Evolutionary conservation across 768 basidiomycete genomes (phyloP).

Genomic region (Neoboletus magnificus): DNA sequence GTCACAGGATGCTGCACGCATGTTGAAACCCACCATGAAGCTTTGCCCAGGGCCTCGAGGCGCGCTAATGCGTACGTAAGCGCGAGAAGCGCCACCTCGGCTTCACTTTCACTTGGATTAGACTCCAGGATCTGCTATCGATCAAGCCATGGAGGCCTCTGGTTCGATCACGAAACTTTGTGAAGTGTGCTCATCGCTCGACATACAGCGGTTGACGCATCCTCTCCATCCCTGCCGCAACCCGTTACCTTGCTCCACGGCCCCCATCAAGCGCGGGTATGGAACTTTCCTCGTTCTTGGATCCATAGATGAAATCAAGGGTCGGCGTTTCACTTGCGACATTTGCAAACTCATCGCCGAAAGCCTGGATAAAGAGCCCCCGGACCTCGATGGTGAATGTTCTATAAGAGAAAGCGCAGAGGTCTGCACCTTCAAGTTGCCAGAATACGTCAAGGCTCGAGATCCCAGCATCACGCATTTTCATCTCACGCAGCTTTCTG

Average conservation of each 20-base stretch:
- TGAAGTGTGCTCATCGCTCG: slow-evolving; percentile 2
- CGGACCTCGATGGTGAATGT: slow-evolving; percentile 8
- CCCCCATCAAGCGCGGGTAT: neutral
- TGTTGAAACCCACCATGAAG: neutral
- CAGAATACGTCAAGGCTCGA: neutral
- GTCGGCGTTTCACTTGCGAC: slow-evolving; percentile 8
- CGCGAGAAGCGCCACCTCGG: no score
- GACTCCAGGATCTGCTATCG: neutral
- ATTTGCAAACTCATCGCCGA: slow-evolving; percentile 15
- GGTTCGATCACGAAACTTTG: slow-evolving; percentile 2
- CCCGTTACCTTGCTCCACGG: neutral
- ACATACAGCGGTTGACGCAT: neutral
- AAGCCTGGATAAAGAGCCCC: slow-evolving; percentile 7
- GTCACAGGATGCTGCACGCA: neutral
- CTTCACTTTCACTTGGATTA: no score
- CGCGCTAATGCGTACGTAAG: neutral
- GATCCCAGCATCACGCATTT: slow-evolving; percentile 11
- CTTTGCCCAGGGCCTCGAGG: no score
- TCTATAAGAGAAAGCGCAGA: neutral
- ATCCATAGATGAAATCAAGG: slow-evolving; percentile 12
- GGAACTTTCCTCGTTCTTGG: slow-evolving; percentile 1
- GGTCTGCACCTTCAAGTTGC: slow-evolving; percentile 9
- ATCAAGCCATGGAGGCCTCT: neutral
- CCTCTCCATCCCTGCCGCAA: slow-evolving; percentile 4
- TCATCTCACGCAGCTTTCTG: slow-evolving; percentile 10